These are phyloP conservation scores for Huiozyma sinensis DNA, from an alignment of 805 yeast genomes.

Conservation along the genomic window DNA sequence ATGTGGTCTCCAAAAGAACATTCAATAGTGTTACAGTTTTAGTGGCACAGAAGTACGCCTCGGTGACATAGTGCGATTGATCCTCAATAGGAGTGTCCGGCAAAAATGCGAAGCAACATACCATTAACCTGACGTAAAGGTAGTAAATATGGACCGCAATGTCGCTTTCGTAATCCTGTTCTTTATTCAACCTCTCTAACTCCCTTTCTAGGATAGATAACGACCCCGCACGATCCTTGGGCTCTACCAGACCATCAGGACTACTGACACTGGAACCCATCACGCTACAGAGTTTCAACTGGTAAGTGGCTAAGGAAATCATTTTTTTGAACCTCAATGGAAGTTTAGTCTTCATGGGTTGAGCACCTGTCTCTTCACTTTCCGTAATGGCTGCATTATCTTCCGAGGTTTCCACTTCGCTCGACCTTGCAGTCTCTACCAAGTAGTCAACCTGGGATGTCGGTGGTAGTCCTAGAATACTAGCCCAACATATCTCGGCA, in stretches of 20 bases:
- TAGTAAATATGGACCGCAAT: constrained; percentile 66
- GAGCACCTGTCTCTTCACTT: constrained; percentile 19
- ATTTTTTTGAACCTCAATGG: constrained; percentile 66
- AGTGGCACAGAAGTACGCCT: constrained; percentile 73
- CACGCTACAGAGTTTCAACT: constrained; percentile 68
- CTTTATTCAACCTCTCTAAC: constrained; percentile 57
- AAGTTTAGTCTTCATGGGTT: constrained; percentile 21
- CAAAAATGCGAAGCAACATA: constrained; percentile 80
- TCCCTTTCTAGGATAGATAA: constrained; percentile 71
- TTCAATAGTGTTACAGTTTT: constrained; percentile 71
- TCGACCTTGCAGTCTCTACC: constrained; percentile 67
- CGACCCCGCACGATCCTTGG: constrained; percentile 70
- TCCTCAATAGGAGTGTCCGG: constrained; percentile 86
- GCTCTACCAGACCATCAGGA: constrained; percentile 83
- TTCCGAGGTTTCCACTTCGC: constrained; percentile 26
- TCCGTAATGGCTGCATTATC: not conserved
- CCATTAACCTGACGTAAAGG: constrained; percentile 66
- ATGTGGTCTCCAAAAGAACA: constrained; percentile 52
- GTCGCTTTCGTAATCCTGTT: constrained; percentile 53
- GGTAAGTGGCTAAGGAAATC: constrained; percentile 67
- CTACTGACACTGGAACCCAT: constrained; percentile 81
- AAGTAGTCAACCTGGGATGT: constrained; percentile 74
- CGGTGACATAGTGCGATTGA: constrained; percentile 73
- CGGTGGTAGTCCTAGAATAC: constrained; percentile 79
- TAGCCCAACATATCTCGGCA: constrained; percentile 85